Percentiles rank a stretch among this genome's conserved stretches.
phyloP scores from a whole-genome alignment of 1,284 basidiomycete genomes.

The Leccinum cinnamomeum region DNA sequence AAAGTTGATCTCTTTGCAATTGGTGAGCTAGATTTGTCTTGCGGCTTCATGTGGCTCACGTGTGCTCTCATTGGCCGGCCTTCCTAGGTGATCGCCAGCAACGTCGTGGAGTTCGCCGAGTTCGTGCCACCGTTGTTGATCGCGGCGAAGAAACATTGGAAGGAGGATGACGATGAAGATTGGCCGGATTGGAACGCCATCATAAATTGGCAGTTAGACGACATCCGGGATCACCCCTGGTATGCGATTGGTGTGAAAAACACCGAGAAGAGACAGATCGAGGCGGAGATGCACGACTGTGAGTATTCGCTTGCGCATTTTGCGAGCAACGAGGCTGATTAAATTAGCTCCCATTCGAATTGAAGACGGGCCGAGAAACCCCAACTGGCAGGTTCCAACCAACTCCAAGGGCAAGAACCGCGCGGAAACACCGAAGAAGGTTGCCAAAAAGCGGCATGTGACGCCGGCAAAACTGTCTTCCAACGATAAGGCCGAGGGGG shows the following conservation, averaged over 20 bases:
- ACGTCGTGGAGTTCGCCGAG: not conserved
- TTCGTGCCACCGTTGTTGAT: not conserved
- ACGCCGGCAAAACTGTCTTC: no score
- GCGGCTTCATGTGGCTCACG: not conserved
- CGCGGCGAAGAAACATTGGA: not conserved
- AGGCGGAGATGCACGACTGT: no score
- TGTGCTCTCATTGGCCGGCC: not conserved
- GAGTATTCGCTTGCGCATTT: no score
- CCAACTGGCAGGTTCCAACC: not conserved
- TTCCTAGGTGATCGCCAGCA: not conserved
- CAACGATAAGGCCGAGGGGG: no score
- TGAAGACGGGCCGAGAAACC: not conserved
- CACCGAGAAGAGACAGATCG: no score
- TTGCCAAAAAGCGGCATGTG: no score
- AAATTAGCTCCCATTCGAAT: not conserved
- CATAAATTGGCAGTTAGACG: not conserved
- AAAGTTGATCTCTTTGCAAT: not conserved
- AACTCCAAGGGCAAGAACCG: no score
- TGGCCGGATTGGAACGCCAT: not conserved
- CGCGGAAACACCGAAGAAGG: no score
- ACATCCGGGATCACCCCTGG: not conserved
- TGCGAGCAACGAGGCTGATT: no score
- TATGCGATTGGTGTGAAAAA: not conserved
- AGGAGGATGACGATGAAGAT: not conserved
- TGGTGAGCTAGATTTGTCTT: not conserved